phyloP scores from a whole-genome alignment of 768 basidiomycete genomes.

The Russula abietina region DNA sequence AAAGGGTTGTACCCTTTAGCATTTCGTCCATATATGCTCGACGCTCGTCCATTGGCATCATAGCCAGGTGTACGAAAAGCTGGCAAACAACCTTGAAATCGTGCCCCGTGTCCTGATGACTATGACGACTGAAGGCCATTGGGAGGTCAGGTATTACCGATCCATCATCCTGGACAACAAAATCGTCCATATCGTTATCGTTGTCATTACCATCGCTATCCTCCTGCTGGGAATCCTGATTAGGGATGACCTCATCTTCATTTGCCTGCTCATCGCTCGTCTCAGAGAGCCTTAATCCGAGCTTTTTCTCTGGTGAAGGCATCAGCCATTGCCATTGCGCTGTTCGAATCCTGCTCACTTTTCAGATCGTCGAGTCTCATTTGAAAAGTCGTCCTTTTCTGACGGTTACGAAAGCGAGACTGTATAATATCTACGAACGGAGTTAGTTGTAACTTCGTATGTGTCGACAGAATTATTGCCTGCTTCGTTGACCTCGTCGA shows the following conservation, averaged over 20 bases:
- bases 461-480: conserved; percentile 37
- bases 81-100: conserved; percentile 89
- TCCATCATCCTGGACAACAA: conserved; percentile 54
- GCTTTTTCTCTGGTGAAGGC: conserved; percentile 9
- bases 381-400: conserved; percentile 55
- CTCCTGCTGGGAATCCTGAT: conserved; percentile 23
- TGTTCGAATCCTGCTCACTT: conserved; percentile 39
- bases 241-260: conserved; percentile 29
- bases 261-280: conserved; percentile 25
- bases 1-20: conserved; percentile 41
- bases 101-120: conserved; percentile 66
- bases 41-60: conserved; percentile 48
- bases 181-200: conserved; percentile 43
- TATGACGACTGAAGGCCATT: conserved; percentile 71
- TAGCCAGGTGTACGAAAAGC: conserved; percentile 76
- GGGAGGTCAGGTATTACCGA: conserved; percentile 48
- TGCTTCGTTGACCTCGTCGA: conserved; percentile 50
- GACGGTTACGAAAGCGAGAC: conserved; percentile 53
- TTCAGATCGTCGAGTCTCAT: conserved; percentile 60
- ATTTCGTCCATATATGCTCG: conserved; percentile 48
- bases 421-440: conserved; percentile 51
- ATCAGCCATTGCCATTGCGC: background rate
- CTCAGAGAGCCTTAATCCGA: conserved; percentile 22
- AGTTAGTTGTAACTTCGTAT: conserved; percentile 4
- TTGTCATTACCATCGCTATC: conserved; percentile 33